Percentiles rank a stretch among this genome's conserved stretches.
These are phyloP conservation scores for Myrica gale DNA, from an alignment of 306 rosid species.

Conservation along the genomic window DNA sequence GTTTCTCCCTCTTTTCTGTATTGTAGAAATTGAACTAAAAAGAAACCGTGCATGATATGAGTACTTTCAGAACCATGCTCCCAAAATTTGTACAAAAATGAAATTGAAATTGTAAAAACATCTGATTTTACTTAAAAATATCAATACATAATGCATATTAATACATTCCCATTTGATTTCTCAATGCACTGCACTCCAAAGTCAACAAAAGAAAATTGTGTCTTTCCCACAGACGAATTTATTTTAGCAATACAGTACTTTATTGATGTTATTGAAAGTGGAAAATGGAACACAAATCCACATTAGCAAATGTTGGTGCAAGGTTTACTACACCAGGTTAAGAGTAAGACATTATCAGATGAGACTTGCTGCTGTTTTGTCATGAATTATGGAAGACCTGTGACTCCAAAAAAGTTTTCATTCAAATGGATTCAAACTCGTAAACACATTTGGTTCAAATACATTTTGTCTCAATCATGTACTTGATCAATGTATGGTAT, in stretches of 20 bases:
- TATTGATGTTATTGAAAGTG: not conserved
- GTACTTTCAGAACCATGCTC: not conserved
- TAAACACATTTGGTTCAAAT: not conserved
- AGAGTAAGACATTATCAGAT: not conserved
- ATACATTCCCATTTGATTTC: not conserved
- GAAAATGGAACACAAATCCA: not conserved
- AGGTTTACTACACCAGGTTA: not conserved
- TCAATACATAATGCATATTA: not conserved
- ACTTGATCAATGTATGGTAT: no score
- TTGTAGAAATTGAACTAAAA: not conserved
- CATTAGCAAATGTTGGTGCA: not conserved
- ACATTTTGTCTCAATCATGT: not conserved
- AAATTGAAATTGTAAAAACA: not conserved
- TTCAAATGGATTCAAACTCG: not conserved
- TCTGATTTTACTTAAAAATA: not conserved
- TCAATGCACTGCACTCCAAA: not conserved
- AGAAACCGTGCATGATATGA: not conserved
- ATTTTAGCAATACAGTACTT: not conserved
- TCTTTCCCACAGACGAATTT: not conserved
- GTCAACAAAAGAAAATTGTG: not conserved
- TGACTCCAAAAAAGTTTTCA: not conserved
- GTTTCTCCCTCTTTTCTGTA: not conserved
- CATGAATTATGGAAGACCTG: not conserved
- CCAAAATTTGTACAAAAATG: not conserved
- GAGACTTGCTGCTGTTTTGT: not conserved